A percentile compares a stretch with the other conserved stretches of the same genome.
Evolutionary conservation across 805 yeast species (phyloP).

Genomic region (Barnettozyma sp.): DNA sequence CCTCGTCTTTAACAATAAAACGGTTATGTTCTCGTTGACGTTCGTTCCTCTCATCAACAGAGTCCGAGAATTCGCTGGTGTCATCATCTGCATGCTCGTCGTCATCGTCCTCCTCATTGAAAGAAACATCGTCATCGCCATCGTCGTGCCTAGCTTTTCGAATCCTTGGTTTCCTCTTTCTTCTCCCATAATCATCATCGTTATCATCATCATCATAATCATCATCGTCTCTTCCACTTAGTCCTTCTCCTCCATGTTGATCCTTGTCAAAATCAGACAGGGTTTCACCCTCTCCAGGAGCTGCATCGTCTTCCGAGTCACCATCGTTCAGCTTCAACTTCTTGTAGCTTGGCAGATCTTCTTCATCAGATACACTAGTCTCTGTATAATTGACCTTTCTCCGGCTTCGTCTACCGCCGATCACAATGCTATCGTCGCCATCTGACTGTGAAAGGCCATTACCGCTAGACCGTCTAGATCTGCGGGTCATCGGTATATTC

Average conservation of each 20-base stretch:
- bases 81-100: too few relatives aligned
- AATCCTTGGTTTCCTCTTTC: slow-evolving; percentile 9
- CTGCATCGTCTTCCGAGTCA: background rate
- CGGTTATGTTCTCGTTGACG: slow-evolving; percentile 17
- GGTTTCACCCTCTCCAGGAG: background rate
- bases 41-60: slow-evolving; percentile 12
- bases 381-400: slow-evolving; percentile 32
- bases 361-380: slow-evolving; percentile 16
- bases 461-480: slow-evolving; percentile 1
- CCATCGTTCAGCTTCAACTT: background rate
- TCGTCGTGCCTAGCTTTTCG: slow-evolving; percentile 18
- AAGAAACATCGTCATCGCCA: slow-evolving; percentile 27
- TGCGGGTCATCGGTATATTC: slow-evolving; percentile 10
- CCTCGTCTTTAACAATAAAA: slow-evolving; percentile 24
- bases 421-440: slow-evolving; percentile 20
- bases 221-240: slow-evolving; percentile 1
- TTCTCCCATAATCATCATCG: slow-evolving; percentile 3
- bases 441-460: slow-evolving; percentile 9
- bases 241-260: background rate
- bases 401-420: slow-evolving; percentile 28
- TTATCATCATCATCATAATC: slow-evolving; percentile 10
- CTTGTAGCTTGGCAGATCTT: slow-evolving; percentile 2
- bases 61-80: slow-evolving; percentile 9
- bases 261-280: too few relatives aligned
- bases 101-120: slow-evolving; percentile 32